Evolutionary conservation across 495 filamentous ascomycete species (phyloP), one percentile per base, ranked within the genome.

Genomic region (Aspergillus nidulans): DNA sequence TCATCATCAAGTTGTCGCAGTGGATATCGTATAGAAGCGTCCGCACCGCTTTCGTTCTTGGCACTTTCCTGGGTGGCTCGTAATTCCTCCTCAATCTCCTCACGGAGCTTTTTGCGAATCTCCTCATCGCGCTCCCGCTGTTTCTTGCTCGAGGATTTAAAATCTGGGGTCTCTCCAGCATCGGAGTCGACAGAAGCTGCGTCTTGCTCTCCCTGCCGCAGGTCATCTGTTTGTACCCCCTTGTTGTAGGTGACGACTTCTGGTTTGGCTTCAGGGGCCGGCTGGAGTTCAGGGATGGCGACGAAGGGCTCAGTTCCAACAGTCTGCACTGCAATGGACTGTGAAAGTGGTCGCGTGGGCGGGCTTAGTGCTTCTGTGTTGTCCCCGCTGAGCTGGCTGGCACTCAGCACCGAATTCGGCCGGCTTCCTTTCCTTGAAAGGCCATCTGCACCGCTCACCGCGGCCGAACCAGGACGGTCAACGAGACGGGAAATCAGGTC

Each of bases 221-320:
- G 38, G 8, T 77, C 77, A 38, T 78, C 81, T 16, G 94, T 96
- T 66, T 97, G 95, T 23, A 97, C 91, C 13, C 81, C 90, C 74
- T 96, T 99, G 77, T 88, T 97, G 79, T 97, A 97, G 26, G 89
- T 91, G 63, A 92, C 85, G 19, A 91, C 74, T 69, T 97, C 91
- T 36, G 84, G 85, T 50, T 85, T 82, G 13, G 85, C 82, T 54
- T 87, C 85, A 53, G 88, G 85, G 56, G 90, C 75, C 7, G 82
- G 87, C 16, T 83, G 83, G 66, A 81, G 84, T 68, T 96, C 92
- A 10, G 68, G 51, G 67, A 84, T 89, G 44, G 87, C 85, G 25
- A 83, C 78, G 42, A 87, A 81, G 5, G 88, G 75, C 15, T 83
- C 82, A 3, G 90, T 78, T 20, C 81, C 81, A n/a, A 88, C 76